Evolutionary conservation across 805 yeast genomes (phyloP), one percentile per base, ranked within the genome.

Genomic region (Vanderwaltozyma verrucispora): DNA sequence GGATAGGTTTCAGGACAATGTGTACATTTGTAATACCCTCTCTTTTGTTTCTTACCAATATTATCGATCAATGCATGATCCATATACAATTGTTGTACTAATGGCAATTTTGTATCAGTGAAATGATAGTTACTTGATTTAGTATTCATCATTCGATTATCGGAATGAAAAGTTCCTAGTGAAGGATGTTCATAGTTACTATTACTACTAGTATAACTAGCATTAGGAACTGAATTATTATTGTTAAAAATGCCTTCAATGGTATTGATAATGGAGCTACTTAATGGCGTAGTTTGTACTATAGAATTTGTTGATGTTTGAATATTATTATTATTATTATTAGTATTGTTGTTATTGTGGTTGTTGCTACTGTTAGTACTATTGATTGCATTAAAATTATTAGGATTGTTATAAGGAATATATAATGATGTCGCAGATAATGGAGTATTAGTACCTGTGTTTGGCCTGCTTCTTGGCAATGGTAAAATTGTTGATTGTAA

Each of bases 1-100:
- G 62, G 41, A 46, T 68, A 71, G 15, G 53, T 54, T 20, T 56
- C 51, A 0, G 67, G 49, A 39, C 77, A 72, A 39, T 72, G 75
- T 4, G 69, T 53, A 50, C 77, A 72, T 37, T 63, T 61, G 44
- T 68, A 69, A 23, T 60, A 53, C 0, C 69, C 74, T 41, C 64
- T 63, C 53, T 65, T 69, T 32, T 56, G 62, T 19, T 56, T 63
- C 15, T 53, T 54, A 8, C 31, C 17, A 4, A 36, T 31, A 3
- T 24, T 26, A 5, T 48, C 48, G 61, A 61, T 46, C 27, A 51
- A 40, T 4, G 48, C 46, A 12, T 44, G 33, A 33, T 59, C 60
- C 28, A 45, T 40, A 21, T 48, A 43, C 23, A 63, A 37, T 21
- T 50, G 56, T 16, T 54, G 49, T n/a, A 42, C 39, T 28, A 45